phyloP scores from a whole-genome alignment of 1,139 yeast genomes.

The Nakaseomyces delphensis region DNA sequence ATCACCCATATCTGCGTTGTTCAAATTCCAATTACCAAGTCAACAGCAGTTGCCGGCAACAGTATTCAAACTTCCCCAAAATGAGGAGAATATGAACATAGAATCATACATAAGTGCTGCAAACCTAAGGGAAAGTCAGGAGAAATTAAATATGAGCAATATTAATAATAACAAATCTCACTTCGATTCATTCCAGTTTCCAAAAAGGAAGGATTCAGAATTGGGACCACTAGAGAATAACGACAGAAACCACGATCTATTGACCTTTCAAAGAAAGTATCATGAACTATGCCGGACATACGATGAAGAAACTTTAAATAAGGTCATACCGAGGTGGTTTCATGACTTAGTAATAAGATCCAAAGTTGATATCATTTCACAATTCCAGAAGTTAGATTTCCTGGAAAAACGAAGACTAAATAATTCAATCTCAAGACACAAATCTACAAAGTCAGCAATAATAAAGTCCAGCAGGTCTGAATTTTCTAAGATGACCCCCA shows the following conservation, averaged over 20 bases:
- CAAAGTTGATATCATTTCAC: conserved; percentile 29
- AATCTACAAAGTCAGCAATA: conserved; percentile 5
- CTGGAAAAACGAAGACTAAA: conserved; percentile 36
- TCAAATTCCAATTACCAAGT: conserved; percentile 33
- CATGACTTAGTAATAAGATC: conserved; percentile 27
- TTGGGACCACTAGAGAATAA: conserved; percentile 4
- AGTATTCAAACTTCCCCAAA: conserved; percentile 38
- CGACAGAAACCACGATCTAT: conserved; percentile 15
- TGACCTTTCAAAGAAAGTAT: conserved; percentile 24
- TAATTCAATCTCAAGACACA: conserved; percentile 9
- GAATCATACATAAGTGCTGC: conserved; percentile 30
- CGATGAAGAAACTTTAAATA: conserved; percentile 14
- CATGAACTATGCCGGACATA: conserved; percentile 14
- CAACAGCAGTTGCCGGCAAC: conserved; percentile 15
- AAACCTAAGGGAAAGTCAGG: conserved; percentile 23
- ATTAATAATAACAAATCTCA: conserved; percentile 1
- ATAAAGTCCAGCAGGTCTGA: conserved; percentile 6
- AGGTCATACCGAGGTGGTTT: conserved; percentile 36
- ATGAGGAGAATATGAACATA: conserved; percentile 36
- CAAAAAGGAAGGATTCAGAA: conserved; percentile 11
- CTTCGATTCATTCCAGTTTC: conserved; percentile 20
- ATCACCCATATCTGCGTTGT: conserved; percentile 32
- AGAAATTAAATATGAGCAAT: conserved; percentile 14
- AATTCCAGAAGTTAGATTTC: conserved; percentile 35
- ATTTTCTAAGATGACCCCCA: conserved; percentile 4